phyloP scores from a whole-genome alignment of 805 yeast species.

The Candida jianshihensis region DNA sequence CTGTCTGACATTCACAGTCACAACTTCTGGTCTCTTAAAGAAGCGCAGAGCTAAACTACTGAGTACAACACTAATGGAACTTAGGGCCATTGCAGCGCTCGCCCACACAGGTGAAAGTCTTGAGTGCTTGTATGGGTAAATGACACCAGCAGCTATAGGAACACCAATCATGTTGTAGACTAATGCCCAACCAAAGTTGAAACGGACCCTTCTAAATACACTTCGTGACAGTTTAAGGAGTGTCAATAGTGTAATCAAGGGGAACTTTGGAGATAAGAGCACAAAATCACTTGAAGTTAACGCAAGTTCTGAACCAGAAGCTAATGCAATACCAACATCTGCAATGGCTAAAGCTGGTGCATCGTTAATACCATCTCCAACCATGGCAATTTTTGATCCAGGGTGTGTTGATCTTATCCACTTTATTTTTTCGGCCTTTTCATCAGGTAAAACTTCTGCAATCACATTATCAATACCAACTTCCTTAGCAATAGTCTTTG shows the following conservation, averaged over 20 bases:
- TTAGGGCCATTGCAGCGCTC: constrained; percentile 58
- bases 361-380: constrained; percentile 81
- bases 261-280: constrained; percentile 45
- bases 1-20: constrained; percentile 7
- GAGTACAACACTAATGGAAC: constrained; percentile 50
- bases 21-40: constrained; percentile 32
- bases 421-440: constrained; percentile 54
- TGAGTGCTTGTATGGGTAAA: constrained; percentile 48
- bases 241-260: constrained; percentile 45
- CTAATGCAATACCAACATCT: constrained; percentile 71
- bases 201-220: constrained; percentile 46
- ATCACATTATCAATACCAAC: constrained; percentile 56
- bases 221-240: constrained; percentile 44
- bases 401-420: constrained; percentile 41
- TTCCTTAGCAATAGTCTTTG: constrained; percentile 56
- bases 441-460: constrained; percentile 69
- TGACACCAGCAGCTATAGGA: constrained; percentile 63
- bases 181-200: constrained; percentile 56
- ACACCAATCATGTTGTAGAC: constrained; percentile 50
- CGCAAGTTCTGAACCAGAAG: constrained; percentile 73
- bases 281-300: constrained; percentile 70
- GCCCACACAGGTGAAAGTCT: constrained; percentile 60
- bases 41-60: constrained; percentile 47
- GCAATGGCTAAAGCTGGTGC: constrained; percentile 75
- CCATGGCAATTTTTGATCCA: constrained; percentile 48